Conservation (phyloP, 805 yeast species). For the Nakazawaea anatomiae region DNA sequence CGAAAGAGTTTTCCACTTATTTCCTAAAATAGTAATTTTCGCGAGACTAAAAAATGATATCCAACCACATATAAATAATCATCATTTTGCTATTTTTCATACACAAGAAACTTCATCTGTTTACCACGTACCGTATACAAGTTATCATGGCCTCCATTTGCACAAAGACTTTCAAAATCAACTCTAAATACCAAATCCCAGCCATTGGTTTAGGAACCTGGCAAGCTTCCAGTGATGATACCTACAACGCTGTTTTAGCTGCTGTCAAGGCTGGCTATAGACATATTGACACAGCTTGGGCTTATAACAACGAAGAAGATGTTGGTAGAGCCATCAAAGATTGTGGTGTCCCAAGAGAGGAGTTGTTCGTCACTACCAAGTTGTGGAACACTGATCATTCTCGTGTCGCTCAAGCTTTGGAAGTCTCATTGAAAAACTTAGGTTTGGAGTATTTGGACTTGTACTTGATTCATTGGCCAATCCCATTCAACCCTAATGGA, state of each 20-base stretch:
- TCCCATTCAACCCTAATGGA: slow-evolving; percentile 36
- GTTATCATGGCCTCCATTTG: neutral
- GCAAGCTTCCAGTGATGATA: slow-evolving; percentile 43
- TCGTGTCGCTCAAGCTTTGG: slow-evolving; percentile 46
- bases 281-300: slow-evolving; percentile 75
- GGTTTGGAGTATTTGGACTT: slow-evolving; percentile 75
- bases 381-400: slow-evolving; percentile 53
- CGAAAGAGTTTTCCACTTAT: no score
- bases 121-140: neutral
- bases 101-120: no score
- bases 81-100: no score
- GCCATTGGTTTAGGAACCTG: slow-evolving; percentile 73
- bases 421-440: slow-evolving; percentile 53
- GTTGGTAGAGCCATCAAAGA: slow-evolving; percentile 55
- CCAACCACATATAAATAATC: no score
- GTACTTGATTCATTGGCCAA: slow-evolving; percentile 82
- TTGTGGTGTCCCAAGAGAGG: slow-evolving; percentile 57
- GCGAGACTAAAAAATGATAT: no score
- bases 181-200: slow-evolving; percentile 58
- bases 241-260: slow-evolving; percentile 41
- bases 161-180: slow-evolving; percentile 29
- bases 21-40: no score
- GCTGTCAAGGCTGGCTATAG: slow-evolving; percentile 67
- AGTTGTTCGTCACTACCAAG: slow-evolving; percentile 68
- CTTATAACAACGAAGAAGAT: slow-evolving; percentile 59